Percentiles rank a stretch among this genome's conserved stretches.
phyloP scores from a whole-genome alignment of 805 yeast genomes.

The Metschnikowia anglica region DNA sequence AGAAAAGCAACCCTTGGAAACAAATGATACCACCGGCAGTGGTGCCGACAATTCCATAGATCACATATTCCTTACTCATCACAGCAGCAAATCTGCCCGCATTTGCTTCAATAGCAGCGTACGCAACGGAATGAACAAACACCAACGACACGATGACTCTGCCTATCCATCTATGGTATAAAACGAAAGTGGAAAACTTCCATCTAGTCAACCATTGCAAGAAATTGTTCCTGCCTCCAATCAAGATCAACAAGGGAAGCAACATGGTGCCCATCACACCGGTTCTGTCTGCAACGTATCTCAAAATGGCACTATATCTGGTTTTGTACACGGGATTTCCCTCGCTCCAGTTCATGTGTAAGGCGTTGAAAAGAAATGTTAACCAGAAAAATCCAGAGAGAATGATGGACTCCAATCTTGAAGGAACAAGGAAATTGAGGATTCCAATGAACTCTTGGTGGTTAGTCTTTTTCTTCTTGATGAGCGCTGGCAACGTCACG shows the following conservation, averaged over 20 bases:
- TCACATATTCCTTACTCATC: conserved; percentile 13
- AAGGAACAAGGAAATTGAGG: conserved; percentile 30
- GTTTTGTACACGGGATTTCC: conserved; percentile 37
- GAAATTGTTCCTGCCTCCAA: conserved; percentile 23
- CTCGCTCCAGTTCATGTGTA: conserved; percentile 25
- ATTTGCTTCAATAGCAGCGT: conserved; percentile 8
- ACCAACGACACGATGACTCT: conserved; percentile 19
- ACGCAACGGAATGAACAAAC: conserved; percentile 18
- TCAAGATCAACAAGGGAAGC: conserved; percentile 19
- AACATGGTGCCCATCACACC: conserved; percentile 20
- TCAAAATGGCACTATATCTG: conserved; percentile 11
- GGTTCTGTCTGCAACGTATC: conserved; percentile 18
- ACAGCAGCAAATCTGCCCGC: conserved; percentile 2
- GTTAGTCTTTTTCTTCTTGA: conserved; percentile 28
- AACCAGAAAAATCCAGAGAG: conserved; percentile 23
- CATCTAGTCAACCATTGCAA: conserved; percentile 23
- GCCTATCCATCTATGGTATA: conserved; percentile 22
- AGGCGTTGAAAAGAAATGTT: conserved; percentile 15
- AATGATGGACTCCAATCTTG: conserved; percentile 25
- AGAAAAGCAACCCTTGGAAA: conserved; percentile 20
- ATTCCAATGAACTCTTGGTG: conserved; percentile 23
- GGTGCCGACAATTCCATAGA: conserved; percentile 18
- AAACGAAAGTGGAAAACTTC: conserved; percentile 20
- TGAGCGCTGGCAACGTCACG: conserved; percentile 41
- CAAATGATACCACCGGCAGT: conserved; percentile 16